Conservation (phyloP, 176 grass and related monocot species). For the Cenchrus purpureus region DNA sequence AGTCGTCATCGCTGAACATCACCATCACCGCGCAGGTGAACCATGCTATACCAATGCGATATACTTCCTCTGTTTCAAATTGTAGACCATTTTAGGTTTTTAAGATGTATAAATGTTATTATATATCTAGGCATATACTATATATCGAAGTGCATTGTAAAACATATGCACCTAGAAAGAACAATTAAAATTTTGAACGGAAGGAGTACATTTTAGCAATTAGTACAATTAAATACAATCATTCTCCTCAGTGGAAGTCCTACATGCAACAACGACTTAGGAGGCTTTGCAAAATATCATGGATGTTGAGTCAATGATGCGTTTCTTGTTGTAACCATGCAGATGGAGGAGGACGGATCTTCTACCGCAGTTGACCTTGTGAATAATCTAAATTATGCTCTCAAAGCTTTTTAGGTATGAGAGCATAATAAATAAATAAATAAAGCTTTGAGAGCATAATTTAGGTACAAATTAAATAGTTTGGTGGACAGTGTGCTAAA, state of each 20-base stretch:
- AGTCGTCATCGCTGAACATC: slow-evolving; percentile 33
- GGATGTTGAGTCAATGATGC: neutral
- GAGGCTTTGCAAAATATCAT: neutral
- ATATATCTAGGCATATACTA: too few species aligned
- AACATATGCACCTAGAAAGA: too few species aligned
- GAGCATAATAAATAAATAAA: too few species aligned
- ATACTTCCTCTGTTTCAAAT: too few species aligned
- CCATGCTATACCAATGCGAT: neutral
- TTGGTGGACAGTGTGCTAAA: too few species aligned
- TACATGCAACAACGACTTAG: neutral
- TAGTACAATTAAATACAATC: neutral
- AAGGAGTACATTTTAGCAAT: too few species aligned
- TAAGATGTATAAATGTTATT: too few species aligned
- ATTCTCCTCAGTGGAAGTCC: too few species aligned
- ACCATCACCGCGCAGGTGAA: slow-evolving; percentile 40
- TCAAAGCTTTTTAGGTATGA: neutral
- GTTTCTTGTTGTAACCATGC: neutral
- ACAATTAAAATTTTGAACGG: too few species aligned
- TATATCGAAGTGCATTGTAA: too few species aligned
- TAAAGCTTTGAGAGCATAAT: too few species aligned
- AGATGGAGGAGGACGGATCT: slow-evolving; percentile 52
- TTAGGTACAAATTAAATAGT: neutral
- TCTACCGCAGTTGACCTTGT: slow-evolving; percentile 42
- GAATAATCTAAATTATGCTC: slow-evolving; percentile 40
- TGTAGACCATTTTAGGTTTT: too few species aligned